Evolutionary conservation across 768 basidiomycete genomes (phyloP).

Genomic region (Leccinum disarticulatum): DNA sequence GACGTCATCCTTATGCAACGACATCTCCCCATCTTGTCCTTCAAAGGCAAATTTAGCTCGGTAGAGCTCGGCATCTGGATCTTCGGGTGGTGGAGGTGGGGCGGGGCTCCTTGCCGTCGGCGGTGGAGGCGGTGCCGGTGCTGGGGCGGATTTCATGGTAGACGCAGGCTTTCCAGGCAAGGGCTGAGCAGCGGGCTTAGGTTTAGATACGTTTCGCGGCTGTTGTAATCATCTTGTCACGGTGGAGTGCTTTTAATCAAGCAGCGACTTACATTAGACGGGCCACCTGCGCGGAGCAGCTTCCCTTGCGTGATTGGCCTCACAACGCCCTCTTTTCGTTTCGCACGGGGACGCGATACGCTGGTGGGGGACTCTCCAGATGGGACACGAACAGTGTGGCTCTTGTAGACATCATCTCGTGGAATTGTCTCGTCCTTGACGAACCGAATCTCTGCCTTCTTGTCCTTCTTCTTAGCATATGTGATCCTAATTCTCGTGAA

Average conservation of each 20-base stretch:
- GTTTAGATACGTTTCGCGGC: slow-evolving; percentile 36
- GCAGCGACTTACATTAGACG: slow-evolving; percentile 48
- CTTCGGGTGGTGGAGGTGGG: slow-evolving; percentile 54
- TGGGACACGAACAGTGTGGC: slow-evolving; percentile 82
- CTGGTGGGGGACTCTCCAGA: slow-evolving; percentile 87
- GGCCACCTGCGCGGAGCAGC: slow-evolving; percentile 74
- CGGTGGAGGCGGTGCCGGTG: slow-evolving; percentile 35
- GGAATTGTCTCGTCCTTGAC: slow-evolving; percentile 83
- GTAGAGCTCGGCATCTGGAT: slow-evolving; percentile 73
- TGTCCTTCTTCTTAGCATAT: slow-evolving; percentile 97
- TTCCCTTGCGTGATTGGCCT: slow-evolving; percentile 86
- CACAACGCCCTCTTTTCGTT: slow-evolving; percentile 82
- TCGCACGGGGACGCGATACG: slow-evolving; percentile 78
- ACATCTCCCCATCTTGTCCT: slow-evolving; percentile 91
- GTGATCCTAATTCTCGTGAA: slow-evolving; percentile 58
- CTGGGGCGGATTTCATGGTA: slow-evolving; percentile 24
- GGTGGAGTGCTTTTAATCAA: not conserved
- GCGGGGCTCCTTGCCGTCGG: slow-evolving; percentile 44
- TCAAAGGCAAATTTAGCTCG: slow-evolving; percentile 90
- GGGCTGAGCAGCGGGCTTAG: slow-evolving; percentile 49
- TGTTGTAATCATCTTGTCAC: slow-evolving; percentile 37
- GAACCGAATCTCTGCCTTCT: slow-evolving; percentile 83
- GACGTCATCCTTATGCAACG: slow-evolving; percentile 84
- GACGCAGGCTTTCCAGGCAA: slow-evolving; percentile 57
- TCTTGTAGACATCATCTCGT: slow-evolving; percentile 88